Evolutionary conservation across 129 eudicot genomes (phyloP).

Genomic region (Calendula officinalis): DNA sequence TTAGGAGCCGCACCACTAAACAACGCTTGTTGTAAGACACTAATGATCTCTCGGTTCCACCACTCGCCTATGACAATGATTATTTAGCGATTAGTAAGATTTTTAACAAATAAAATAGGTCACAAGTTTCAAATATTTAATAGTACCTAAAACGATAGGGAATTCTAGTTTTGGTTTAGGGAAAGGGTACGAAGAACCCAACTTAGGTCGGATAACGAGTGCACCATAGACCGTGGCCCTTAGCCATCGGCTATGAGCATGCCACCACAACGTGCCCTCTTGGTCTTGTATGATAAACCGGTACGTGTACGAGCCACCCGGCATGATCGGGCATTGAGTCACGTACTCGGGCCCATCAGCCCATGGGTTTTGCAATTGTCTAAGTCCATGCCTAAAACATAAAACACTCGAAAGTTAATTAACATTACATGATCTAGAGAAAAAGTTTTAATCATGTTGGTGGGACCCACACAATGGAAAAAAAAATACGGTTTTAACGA

Average conservation of each 20-base stretch:
- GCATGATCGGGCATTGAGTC: conserved; percentile 76
- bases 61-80: conserved; percentile 58
- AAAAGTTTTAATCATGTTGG: neutral
- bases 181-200: conserved; percentile 59
- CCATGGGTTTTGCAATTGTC: conserved; percentile 78
- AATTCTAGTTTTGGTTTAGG: conserved; percentile 53
- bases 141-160: conserved; percentile 62
- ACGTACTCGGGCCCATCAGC: conserved; percentile 91
- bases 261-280: conserved; percentile 91
- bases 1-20: conserved; percentile 73
- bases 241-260: conserved; percentile 81
- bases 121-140: neutral
- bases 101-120: neutral
- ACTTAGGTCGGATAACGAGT: conserved; percentile 60
- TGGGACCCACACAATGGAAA: neutral
- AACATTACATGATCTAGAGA: neutral
- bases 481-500: neutral
- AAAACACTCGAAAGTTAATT: neutral
- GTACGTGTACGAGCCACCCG: conserved; percentile 64
- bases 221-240: conserved; percentile 88
- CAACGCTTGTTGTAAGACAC: conserved; percentile 46
- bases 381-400: conserved; percentile 69
- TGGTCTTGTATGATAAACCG: conserved; percentile 59
- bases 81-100: neutral
- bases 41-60: conserved; percentile 63